These are phyloP conservation scores for Rhodotorula taiwanensis DNA, from an alignment of 768 basidiomycete genomes.

Conservation along the genomic window DNA sequence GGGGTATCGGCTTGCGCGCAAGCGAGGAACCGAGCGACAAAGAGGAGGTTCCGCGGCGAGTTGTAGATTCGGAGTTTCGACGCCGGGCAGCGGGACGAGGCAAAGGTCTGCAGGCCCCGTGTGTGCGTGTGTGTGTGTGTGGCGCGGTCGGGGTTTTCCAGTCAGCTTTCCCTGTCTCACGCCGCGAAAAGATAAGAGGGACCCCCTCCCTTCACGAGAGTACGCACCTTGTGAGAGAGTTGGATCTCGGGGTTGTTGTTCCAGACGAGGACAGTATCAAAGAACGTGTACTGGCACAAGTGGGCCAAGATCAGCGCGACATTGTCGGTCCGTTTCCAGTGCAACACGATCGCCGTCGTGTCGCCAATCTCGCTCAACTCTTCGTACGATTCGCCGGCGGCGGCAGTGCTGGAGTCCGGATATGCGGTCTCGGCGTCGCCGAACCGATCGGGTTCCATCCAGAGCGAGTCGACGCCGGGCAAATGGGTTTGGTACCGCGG, in stretches of 20 bases:
- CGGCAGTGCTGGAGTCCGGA: no score
- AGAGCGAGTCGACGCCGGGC: not conserved
- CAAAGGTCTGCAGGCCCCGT: slow-evolving; percentile 1
- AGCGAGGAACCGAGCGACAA: slow-evolving; percentile 37
- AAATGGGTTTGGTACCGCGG: not conserved
- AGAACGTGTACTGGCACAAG: slow-evolving; percentile 34
- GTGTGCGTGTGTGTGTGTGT: no score
- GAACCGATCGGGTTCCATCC: not conserved
- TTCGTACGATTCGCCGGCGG: not conserved
- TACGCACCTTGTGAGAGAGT: slow-evolving; percentile 20
- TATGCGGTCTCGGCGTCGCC: not conserved
- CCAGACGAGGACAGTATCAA: slow-evolving; percentile 30
- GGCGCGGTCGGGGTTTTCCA: no score
- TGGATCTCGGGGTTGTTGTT: slow-evolving; percentile 40
- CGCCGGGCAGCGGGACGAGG: slow-evolving; percentile 18
- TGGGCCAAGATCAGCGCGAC: slow-evolving; percentile 53
- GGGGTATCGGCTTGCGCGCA: slow-evolving; percentile 24
- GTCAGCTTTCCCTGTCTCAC: no score
- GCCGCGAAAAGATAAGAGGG: no score
- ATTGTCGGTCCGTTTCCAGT: slow-evolving; percentile 63
- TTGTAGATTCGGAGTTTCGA: slow-evolving; percentile 36
- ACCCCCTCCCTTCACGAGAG: no score
- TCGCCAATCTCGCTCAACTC: slow-evolving; percentile 8
- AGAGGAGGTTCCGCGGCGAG: slow-evolving; percentile 36
- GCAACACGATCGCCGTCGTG: slow-evolving; percentile 49